Conservation (phyloP, 139 green algal species). For the Microglena sp. region DNA sequence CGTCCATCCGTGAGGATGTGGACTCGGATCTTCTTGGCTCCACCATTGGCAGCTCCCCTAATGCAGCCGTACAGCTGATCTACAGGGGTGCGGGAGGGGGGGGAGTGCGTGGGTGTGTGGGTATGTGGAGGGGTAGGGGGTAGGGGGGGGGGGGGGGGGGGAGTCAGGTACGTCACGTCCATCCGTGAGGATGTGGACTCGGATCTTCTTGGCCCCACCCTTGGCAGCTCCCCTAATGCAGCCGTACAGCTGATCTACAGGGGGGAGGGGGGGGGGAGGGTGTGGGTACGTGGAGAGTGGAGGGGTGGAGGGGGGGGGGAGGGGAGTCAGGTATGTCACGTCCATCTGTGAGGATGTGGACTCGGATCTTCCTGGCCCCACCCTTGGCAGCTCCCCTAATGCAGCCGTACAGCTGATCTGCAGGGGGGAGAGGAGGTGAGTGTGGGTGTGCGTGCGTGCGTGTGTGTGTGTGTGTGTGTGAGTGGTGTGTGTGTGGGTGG, state of each 20-base stretch:
- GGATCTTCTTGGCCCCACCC: conserved; percentile 77
- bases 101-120: no score
- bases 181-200: conserved; percentile 87
- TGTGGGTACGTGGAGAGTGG: no score
- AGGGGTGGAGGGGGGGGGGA: no score
- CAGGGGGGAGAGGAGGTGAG: no score
- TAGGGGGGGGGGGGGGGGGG: no score
- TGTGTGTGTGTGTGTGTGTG: no score
- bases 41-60: conserved; percentile 47
- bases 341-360: conserved; percentile 90
- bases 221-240: conserved; percentile 41
- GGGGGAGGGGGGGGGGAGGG: no score
- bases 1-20: conserved; percentile 90
- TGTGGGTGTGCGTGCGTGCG: no score
- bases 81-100: no score
- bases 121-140: no score
- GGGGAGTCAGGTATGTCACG: conserved; percentile 88
- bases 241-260: conserved; percentile 71
- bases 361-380: conserved; percentile 77
- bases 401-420: conserved; percentile 66
- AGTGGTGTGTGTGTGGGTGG: no score
- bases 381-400: conserved; percentile 44
- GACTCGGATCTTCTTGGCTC: conserved; percentile 79
- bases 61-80: conserved; percentile 64
- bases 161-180: conserved; percentile 88